Evolutionary conservation across 2,329 filamentous ascomycete genomes (phyloP), one percentile per base, ranked within the genome.

Genomic region (Diaporthe ilicicola): DNA sequence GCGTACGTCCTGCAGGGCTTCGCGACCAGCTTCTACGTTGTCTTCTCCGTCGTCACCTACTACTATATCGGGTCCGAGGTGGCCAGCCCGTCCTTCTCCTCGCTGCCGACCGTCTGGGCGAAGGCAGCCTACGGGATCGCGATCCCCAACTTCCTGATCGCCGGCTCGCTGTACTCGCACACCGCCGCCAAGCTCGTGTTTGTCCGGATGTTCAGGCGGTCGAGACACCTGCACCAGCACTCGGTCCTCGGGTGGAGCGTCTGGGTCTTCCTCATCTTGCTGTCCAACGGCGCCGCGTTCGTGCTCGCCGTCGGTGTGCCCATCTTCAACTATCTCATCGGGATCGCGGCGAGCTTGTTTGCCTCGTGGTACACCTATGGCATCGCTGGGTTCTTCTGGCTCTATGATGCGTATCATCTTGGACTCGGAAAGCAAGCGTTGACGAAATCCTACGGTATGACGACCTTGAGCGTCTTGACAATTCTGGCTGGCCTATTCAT

Each of bases 331-430:
- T 87, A 88, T 69, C 76, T 88, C 13, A 82, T 88, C 34, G 85
- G 85, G 2, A 84, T 88, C 54, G 80, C 84, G 24, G 84, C 85
- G 0, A 82, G 82, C 6, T 76, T 87, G 10, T 88, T 88, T 72
- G 86, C 86, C 1, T 81, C 83, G 1, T 88, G 86, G 86, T 88
- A 85, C 71, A 87, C 84, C 2, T 88, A 86, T 73, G 86, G 86
- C 1, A 80, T 87, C 51, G 84, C 85, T 1, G 86, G 85, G 5
- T 83, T 82, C 12, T 87, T 88, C 72, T 88, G 85, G 85, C 77
- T 87, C 17, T 82, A 87, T 74, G 84, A 87, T 67, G 77, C 79
- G 1, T 86, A 84, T 68, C 79, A 86, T 70, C 80, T 81, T 71
- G 79, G 80, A 15, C 80, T 81, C 37, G 82, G 84, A 0, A 77